Evolutionary conservation across 768 basidiomycete genomes (phyloP), one percentile per base, ranked within the genome.

Genomic region (Pleurotus tuber-regium): DNA sequence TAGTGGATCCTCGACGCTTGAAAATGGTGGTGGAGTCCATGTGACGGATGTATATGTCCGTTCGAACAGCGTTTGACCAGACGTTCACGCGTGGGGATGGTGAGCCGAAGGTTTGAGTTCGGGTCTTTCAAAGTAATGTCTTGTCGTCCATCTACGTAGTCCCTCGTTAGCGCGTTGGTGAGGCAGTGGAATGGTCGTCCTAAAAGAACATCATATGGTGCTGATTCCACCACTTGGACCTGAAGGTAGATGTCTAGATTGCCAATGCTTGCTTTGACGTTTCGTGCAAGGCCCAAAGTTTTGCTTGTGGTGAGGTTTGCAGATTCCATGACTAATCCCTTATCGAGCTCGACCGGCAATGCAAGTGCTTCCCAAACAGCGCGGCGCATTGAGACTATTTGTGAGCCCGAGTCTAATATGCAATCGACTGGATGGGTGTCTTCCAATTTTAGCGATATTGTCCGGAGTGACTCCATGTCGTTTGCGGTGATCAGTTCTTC

Each of bases 131-230:
- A 23, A 0, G 60, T 59, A 2, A 66, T 29, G 21, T 43, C 51
- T 21, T 59, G 53, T 4, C 31, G 25, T 0, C 59, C 59, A 42
- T 63, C 52, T 3, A 39, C 23, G 12, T 21, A 41, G 4, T 62
- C 65, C 4, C 46, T 33, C 1, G 58, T 52, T 4, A 49, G 12
- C n/a, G 43, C 43, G 18, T 24, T 28, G 0, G 59, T 60, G 2
- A 64, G 40, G 3, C 58, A 43, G 23, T 62, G 54, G 52, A 67
- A 67, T 0, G 66, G 66, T 5, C 59, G 30, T 14, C 67, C 63
- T 0, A 69, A 38, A 6, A 69, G 44, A 16, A 65, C 43, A 9
- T 67, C 54, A 42, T 66, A 69, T 0, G 66, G 57, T 2, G 66
- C 57, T 4, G 38, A 35, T 0, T 51, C 39, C 8, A 68, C 54